Evolutionary conservation across 345 rosid species (phyloP), one percentile per base, ranked within the genome.

Genomic region (Microthlaspi erraticum): DNA sequence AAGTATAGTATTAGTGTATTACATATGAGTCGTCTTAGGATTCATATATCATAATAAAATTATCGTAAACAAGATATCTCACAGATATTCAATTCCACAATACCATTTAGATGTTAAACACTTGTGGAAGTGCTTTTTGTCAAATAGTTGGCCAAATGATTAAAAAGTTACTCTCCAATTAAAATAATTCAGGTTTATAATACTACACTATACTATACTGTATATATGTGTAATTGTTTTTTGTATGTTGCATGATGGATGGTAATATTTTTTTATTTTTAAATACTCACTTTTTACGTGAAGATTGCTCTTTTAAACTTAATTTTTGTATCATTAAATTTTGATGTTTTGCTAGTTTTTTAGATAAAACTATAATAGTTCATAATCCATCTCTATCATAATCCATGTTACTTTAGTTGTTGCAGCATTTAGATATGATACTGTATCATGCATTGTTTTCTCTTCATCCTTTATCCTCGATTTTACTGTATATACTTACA

Each of bases 201-300:
- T 34, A 43, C 8, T 19, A 34, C 36, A 57, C 54, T 52, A 29
- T 6, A 48, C 10, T n/a, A 43, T 42, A 42, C 45, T 5, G 13
- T 29, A 26, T 51, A 23, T 29, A 6, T 32, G 58, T 39, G 14
- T 10, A 34, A 36, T 32, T 53, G 59, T 38, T 31, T 19, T 32
- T 53, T 31, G 38, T 32, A 44, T 44, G 50, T 45, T 45, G 41
- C 60, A 55, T 33, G 23, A 23, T 55, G n/a, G 41, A 55, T 39
- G 12, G 10, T 8, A 2, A 36, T n/a, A n/a, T n/a, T 36, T 8
- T 36, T 36, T 9, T 36, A 9, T 36, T 36, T 36, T 8, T 36
- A 10, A 36, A 36, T 13, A 29, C 37, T 52, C 10, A 18, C 17
- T 31, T 29, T 29, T 29, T 52, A 29, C 38, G 39, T 32, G 20